phyloP scores from a whole-genome alignment of 495 filamentous ascomycete species.

The Xanthoparmelia taractica region DNA sequence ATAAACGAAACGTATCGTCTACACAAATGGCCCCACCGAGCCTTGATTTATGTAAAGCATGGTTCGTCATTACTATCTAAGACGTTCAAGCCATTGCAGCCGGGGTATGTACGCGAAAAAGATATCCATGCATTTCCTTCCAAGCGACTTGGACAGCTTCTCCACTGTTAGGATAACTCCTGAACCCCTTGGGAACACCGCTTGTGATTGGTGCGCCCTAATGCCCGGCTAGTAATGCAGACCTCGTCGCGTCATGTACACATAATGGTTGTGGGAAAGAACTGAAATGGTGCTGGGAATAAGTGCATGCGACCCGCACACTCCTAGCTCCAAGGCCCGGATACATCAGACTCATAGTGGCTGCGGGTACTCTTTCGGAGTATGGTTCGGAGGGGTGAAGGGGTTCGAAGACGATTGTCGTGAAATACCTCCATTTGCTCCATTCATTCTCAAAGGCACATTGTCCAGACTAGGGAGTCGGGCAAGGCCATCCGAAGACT shows the following conservation, averaged over 20 bases:
- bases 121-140: neutral
- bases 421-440: slow-evolving; percentile 2
- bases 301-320: neutral
- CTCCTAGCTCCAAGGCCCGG: neutral
- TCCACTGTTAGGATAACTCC: neutral
- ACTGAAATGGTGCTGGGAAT: neutral
- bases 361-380: slow-evolving; percentile 9
- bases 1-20: neutral
- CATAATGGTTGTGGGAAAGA: neutral
- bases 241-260: neutral
- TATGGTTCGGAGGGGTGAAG: slow-evolving; percentile 5
- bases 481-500: slow-evolving; percentile 7
- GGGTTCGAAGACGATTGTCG: slow-evolving; percentile 8
- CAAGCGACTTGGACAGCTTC: neutral
- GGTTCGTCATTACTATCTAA: slow-evolving; percentile 6
- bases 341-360: slow-evolving; percentile 6
- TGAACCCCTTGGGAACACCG: slow-evolving; percentile 5
- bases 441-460: slow-evolving; percentile 5
- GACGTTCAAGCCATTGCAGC: neutral
- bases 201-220: neutral
- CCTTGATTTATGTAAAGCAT: neutral
- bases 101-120: slow-evolving; percentile 10
- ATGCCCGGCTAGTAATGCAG: neutral
- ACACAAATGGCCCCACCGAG: neutral
- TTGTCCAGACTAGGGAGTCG: neutral